These are phyloP conservation scores for Brachypodium distachyon DNA, from an alignment of 202 grass and related monocot species.

Conservation along the genomic window DNA sequence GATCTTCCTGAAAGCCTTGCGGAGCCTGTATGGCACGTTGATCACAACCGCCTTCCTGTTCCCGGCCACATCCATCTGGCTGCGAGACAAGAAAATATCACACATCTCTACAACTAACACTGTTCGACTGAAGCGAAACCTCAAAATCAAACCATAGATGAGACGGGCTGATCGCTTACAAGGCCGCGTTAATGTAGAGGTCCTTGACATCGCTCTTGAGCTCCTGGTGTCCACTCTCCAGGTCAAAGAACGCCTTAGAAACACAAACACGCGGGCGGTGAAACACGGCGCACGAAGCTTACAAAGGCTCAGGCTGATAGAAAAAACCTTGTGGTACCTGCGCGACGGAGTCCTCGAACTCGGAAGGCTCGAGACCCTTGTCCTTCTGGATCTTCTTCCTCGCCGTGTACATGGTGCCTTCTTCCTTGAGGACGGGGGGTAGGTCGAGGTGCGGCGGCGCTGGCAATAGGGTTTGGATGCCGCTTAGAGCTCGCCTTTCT, in stretches of 20 bases:
- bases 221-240: slow-evolving; percentile 62
- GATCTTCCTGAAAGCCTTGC: slow-evolving; percentile 57
- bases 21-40: slow-evolving; percentile 47
- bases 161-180: slow-evolving; percentile 11
- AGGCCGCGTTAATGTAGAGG: slow-evolving; percentile 53
- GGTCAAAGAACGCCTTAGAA: slow-evolving; percentile 59
- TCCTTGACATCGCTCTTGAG: slow-evolving; percentile 74
- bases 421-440: not conserved
- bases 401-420: slow-evolving; percentile 51
- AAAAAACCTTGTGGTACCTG: slow-evolving; percentile 11
- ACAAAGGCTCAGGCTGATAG: not conserved
- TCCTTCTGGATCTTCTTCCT: slow-evolving; percentile 88
- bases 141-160: not conserved
- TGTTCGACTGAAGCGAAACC: not conserved
- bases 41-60: slow-evolving; percentile 52
- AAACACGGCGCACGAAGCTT: not conserved
- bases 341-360: slow-evolving; percentile 69
- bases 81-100: not conserved
- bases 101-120: not conserved
- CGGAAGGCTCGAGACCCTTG: slow-evolving; percentile 59
- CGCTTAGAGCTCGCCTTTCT: not conserved
- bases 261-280: not conserved
- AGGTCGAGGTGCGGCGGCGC: not conserved
- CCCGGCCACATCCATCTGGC: slow-evolving; percentile 42
- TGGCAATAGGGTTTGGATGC: not conserved